phyloP scores from a whole-genome alignment of 352 stramenopile species.

The Pythium apleroticum region DNA sequence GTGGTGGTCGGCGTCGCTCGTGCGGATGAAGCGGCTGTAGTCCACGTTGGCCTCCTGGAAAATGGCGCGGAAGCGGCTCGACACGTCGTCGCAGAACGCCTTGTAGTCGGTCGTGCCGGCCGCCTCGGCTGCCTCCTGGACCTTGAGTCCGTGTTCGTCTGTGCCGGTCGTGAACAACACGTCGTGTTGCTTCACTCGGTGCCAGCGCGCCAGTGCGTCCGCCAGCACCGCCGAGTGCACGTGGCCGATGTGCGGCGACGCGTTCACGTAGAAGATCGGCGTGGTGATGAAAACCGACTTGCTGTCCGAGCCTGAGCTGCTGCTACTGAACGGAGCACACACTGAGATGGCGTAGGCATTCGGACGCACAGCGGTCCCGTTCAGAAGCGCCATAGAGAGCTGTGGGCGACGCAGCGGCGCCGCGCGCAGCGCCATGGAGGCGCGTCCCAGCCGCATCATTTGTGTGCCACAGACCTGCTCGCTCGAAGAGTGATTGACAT shows the following conservation, averaged over 20 bases:
- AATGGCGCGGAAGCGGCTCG: constrained; percentile 88
- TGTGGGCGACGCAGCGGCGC: constrained; percentile 6
- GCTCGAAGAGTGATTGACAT: not conserved
- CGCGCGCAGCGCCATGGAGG: constrained; percentile 2
- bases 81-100: constrained; percentile 93
- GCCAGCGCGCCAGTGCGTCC: constrained; percentile 84
- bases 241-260: constrained; percentile 98
- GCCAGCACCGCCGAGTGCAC: constrained; percentile 95
- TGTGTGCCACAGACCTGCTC: constrained; percentile 10
- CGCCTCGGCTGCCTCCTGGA: constrained; percentile 93
- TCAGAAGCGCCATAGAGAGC: not conserved
- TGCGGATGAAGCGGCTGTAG: constrained; percentile 97
- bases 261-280: constrained; percentile 99
- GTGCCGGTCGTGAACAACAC: constrained; percentile 97
- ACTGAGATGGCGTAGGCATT: not conserved
- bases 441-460: constrained; percentile 3
- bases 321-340: constrained; percentile 4
- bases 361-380: not conserved
- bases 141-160: constrained; percentile 97
- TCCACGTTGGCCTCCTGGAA: constrained; percentile 90
- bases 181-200: constrained; percentile 44
- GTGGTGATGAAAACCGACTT: constrained; percentile 89
- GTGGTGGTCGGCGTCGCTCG: constrained; percentile 93
- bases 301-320: not conserved
- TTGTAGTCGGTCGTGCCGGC: constrained; percentile 79